phyloP scores from a whole-genome alignment of 139 green algal species.

The Helicosporidium sp. region DNA sequence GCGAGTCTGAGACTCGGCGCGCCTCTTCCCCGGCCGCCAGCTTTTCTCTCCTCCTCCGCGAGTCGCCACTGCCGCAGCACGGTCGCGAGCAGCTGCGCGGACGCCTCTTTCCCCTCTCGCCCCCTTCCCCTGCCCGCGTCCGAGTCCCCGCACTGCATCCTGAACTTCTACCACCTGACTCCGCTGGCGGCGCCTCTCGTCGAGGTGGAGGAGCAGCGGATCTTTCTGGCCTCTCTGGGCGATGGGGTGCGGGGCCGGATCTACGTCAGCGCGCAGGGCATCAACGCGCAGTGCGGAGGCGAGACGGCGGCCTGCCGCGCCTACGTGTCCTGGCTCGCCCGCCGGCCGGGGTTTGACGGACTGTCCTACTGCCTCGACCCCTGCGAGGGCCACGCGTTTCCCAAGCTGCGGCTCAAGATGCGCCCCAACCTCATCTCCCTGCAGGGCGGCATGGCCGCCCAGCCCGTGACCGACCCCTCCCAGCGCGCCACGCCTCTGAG shows the following conservation, averaged over 20 bases:
- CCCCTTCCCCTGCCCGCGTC: too few relatives aligned
- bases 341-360: conserved; percentile 8
- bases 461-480: conserved; percentile 45
- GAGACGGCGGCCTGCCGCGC: conserved; percentile 25
- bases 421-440: conserved; percentile 67
- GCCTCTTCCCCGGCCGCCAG: neutral
- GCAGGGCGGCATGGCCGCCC: conserved; percentile 41
- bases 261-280: conserved; percentile 82
- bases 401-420: conserved; percentile 59
- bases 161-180: conserved; percentile 92
- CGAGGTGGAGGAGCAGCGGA: conserved; percentile 28
- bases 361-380: conserved; percentile 25
- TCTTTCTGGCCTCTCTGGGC: conserved; percentile 24
- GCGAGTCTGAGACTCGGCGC: neutral
- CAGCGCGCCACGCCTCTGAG: conserved; percentile 36
- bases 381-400: conserved; percentile 45
- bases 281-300: conserved; percentile 85
- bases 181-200: conserved; percentile 42
- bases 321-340: conserved; percentile 53
- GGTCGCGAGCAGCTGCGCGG: too few relatives aligned
- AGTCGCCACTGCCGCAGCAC: neutral
- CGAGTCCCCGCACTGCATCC: conserved; percentile 27
- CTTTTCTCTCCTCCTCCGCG: neutral
- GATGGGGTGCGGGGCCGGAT: conserved; percentile 68
- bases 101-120: too few relatives aligned